Evolutionary conservation across 345 rosid species (phyloP), one percentile per base, ranked within the genome.

Genomic region (Lepidium sativum): DNA sequence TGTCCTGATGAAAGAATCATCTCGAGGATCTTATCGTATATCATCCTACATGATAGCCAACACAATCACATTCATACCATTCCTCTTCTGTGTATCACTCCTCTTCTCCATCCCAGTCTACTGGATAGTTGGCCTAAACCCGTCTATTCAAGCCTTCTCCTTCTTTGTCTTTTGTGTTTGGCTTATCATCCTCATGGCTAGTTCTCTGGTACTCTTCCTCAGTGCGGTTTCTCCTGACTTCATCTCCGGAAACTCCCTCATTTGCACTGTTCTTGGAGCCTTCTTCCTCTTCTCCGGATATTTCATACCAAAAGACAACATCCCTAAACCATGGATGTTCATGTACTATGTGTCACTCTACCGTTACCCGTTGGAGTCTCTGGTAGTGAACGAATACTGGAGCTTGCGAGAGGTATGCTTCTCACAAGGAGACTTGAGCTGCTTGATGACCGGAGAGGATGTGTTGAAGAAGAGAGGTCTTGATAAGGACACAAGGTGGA

Each of bases 41-140:
- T 92, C 98, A n/a, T 86, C 97, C 2, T 89, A 92, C 76, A 79
- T 92, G 84, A 81, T 89, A 6, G 94, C 98, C 8, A 89, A 92
- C 72, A 87, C 96, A 13, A 66, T 92, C 1, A 77, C 91, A 25
- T 89, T 89, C 71, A 53, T 86, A 18, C 97, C 98, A 0, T 89
- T 89, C 69, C 59, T 92, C 11, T 77, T 92, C 52, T 84, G 70
- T 0, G 91, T 92, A 1, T 77, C 97, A 0, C 47, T 89, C 37
- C 86, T 89, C 2, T 92, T 89, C 65, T 77, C 97, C 0, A 68
- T 74, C 6, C 97, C 98, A 0, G 85, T 89, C 0, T 92, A 89
- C 72, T 92, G 96, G 98, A 71, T 87, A 10, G 98, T 89, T 0
- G 98, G 98, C 1, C 82, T 92, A 5, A 86, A 87, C 35, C 94